These are phyloP conservation scores for Coemansia sp. DNA, from an alignment of 192 early-diverging fungal genomes.

Conservation along the genomic window DNA sequence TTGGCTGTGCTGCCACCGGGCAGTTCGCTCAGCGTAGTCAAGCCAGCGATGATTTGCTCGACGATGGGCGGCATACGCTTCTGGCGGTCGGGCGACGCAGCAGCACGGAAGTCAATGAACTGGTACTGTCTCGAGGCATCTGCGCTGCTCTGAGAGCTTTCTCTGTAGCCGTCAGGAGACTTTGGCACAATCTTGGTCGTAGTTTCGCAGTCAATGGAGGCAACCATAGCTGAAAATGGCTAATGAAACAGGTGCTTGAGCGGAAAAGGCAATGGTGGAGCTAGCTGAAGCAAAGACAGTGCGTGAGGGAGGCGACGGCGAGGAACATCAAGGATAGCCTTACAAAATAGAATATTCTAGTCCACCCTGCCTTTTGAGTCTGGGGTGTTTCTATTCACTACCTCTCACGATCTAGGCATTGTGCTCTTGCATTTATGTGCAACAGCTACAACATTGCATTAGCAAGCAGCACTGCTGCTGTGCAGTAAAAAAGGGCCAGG, in stretches of 20 bases:
- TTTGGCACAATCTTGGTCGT: neutral
- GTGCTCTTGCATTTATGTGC: neutral
- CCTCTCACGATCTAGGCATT: neutral
- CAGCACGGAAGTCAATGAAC: slow-evolving; percentile 30
- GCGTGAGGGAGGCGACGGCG: neutral
- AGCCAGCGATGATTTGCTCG: slow-evolving; percentile 19
- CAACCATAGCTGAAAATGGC: slow-evolving; percentile 7
- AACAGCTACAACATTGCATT: neutral
- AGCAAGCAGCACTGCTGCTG: neutral
- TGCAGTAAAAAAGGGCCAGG: neutral
- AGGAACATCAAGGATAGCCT: neutral
- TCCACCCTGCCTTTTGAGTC: too few relatives aligned
- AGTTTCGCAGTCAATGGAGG: neutral
- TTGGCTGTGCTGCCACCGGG: slow-evolving; percentile 9
- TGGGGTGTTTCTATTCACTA: neutral
- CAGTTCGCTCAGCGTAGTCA: slow-evolving; percentile 15
- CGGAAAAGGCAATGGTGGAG: neutral
- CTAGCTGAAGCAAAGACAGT: neutral
- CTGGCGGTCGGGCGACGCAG: slow-evolving; percentile 4
- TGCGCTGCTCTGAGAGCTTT: neutral
- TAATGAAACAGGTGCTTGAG: neutral
- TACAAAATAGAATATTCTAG: too few relatives aligned
- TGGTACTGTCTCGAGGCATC: neutral
- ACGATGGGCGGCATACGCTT: slow-evolving; percentile 19
- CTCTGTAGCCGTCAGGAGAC: neutral